Percentiles rank a stretch among this genome's conserved stretches.
Conservation (phyloP, 1,139 yeast genomes). For the Magnusiomyces ingens region DNA sequence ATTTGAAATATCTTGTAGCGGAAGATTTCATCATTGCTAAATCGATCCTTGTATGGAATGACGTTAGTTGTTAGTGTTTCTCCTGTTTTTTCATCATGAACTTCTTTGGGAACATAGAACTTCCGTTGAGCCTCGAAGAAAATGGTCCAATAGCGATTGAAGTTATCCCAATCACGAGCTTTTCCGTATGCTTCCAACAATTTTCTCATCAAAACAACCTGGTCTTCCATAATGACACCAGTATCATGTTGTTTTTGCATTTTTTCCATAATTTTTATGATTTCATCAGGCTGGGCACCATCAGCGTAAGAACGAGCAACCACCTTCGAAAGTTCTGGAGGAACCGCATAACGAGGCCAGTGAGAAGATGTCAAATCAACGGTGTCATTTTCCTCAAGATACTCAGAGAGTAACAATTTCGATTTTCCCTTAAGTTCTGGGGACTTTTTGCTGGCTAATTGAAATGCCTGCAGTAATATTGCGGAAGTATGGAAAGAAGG, state of each 20-base stretch:
- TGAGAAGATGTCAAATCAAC: slow-evolving; percentile 24
- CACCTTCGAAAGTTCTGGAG: slow-evolving; percentile 21
- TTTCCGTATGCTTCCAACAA: slow-evolving; percentile 10
- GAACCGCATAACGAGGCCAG: slow-evolving; percentile 23
- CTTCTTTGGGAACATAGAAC: slow-evolving; percentile 9
- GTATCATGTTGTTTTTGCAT: slow-evolving; percentile 3
- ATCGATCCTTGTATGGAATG: slow-evolving; percentile 6
- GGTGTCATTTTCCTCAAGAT: slow-evolving; percentile 15
- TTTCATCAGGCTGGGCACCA: slow-evolving; percentile 4
- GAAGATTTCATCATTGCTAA: slow-evolving; percentile 10
- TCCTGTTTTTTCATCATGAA: neutral
- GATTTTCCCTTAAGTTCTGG: slow-evolving; percentile 6
- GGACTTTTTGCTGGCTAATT: slow-evolving; percentile 4
- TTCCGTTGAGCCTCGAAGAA: slow-evolving; percentile 5
- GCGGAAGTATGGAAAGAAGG: slow-evolving; percentile 24
- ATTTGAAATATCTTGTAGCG: slow-evolving; percentile 10
- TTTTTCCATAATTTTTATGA: neutral
- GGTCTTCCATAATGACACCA: slow-evolving; percentile 1
- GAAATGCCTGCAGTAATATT: slow-evolving; percentile 10
- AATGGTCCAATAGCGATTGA: slow-evolving; percentile 8
- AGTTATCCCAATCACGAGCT: slow-evolving; percentile 12
- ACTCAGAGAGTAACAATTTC: slow-evolving; percentile 13
- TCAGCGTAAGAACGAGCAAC: slow-evolving; percentile 5
- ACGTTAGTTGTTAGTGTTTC: neutral
- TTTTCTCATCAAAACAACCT: slow-evolving; percentile 8